A percentile compares a stretch with the other conserved stretches of the same genome.
These are phyloP conservation scores for Psilocybe sp. DNA, from an alignment of 768 basidiomycete genomes.

Conservation along the genomic window DNA sequence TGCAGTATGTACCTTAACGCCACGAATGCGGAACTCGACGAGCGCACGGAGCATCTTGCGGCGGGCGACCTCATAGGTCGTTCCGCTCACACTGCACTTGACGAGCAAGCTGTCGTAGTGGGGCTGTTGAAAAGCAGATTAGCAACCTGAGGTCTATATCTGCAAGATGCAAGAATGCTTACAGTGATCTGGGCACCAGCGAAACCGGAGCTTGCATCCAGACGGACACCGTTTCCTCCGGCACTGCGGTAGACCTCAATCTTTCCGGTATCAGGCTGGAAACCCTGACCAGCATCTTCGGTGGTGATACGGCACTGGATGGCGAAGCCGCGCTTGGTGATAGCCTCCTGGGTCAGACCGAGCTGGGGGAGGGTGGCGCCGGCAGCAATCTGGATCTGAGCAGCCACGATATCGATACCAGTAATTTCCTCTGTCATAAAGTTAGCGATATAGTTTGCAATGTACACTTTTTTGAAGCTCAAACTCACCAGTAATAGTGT, in stretches of 20 bases:
- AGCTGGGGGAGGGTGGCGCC: slow-evolving; percentile 94
- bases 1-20: slow-evolving; percentile 74
- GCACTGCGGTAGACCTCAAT: slow-evolving; percentile 99
- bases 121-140: slow-evolving; percentile 50
- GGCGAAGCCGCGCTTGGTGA: slow-evolving; percentile 93
- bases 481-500: slow-evolving; percentile 89
- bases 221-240: slow-evolving; percentile 96
- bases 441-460: background rate
- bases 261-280: slow-evolving; percentile 99
- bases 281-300: slow-evolving; percentile 86
- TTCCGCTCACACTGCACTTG: slow-evolving; percentile 93
- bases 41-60: slow-evolving; percentile 99
- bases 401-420: slow-evolving; percentile 98
- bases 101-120: slow-evolving; percentile 98
- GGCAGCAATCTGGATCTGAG: slow-evolving; percentile 99
- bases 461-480: slow-evolving; percentile 4
- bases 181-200: slow-evolving; percentile 99
- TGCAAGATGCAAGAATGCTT: slow-evolving; percentile 22
- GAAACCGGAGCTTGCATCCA: slow-evolving; percentile 96
- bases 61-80: slow-evolving; percentile 97
- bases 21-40: slow-evolving; percentile 99
- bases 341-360: slow-evolving; percentile 93
- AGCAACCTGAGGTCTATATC: background rate
- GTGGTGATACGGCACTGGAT: slow-evolving; percentile 99
- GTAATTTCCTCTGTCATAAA: slow-evolving; percentile 88